Evolutionary conservation across 2,329 filamentous ascomycete genomes (phyloP).

Genomic region (Podosphaera xanthii): DNA sequence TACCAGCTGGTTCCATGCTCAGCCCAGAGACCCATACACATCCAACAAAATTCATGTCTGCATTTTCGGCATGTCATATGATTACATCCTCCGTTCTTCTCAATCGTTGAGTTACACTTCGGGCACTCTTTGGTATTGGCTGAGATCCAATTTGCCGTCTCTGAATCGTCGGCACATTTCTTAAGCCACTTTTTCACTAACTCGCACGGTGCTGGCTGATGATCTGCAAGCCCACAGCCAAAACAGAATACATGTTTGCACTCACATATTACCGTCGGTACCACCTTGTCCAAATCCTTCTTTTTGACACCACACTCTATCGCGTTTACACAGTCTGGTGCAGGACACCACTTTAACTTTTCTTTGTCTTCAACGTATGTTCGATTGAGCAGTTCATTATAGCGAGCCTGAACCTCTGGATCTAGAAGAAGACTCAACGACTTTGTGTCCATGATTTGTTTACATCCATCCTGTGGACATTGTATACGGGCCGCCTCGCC

Average conservation of each 20-base stretch:
- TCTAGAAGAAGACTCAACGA: conserved; percentile 59
- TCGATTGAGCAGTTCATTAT: conserved; percentile 66
- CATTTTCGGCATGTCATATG: conserved; percentile 96
- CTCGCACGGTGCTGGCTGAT: conserved; percentile 78
- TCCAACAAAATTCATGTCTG: conserved; percentile 96
- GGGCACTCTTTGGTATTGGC: conserved; percentile 98
- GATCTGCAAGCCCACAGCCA: conserved; percentile 70
- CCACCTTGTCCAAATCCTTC: conserved; percentile 62
- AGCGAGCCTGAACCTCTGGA: conserved; percentile 34
- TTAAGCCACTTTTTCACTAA: conserved; percentile 91
- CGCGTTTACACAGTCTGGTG: conserved; percentile 88
- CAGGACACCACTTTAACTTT: conserved; percentile 89
- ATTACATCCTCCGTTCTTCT: conserved; percentile 96
- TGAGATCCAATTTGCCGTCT: conserved; percentile 98
- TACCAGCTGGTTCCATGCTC: conserved; percentile 99
- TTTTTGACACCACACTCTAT: conserved; percentile 74
- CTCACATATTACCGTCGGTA: conserved; percentile 70
- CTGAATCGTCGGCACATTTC: conserved; percentile 94
- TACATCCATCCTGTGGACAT: conserved; percentile 73
- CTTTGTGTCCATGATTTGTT: conserved; percentile 73
- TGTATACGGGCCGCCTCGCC: conserved; percentile 88
- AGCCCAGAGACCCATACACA: conserved; percentile 98
- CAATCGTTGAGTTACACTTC: conserved; percentile 86
- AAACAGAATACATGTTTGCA: conserved; percentile 88
- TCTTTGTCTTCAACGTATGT: conserved; percentile 97